These are phyloP conservation scores for Galeopsis tetrahit DNA, from an alignment of 257 asterid genomes.

Conservation along the genomic window DNA sequence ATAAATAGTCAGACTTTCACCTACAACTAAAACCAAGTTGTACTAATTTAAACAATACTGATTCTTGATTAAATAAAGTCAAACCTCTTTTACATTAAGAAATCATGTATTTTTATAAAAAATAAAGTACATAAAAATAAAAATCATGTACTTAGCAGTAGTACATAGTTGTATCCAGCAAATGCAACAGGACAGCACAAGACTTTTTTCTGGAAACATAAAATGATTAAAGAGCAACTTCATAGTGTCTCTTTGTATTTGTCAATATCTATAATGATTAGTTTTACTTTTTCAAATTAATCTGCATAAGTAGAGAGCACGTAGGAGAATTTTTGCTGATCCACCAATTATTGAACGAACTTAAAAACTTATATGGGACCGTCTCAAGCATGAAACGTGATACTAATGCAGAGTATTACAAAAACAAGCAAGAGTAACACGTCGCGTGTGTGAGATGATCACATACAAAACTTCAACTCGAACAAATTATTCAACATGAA, in stretches of 20 bases:
- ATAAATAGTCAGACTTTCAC: background rate
- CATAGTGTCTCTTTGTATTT: background rate
- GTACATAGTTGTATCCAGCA: too few species aligned
- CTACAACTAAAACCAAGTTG: slow-evolving; percentile 26
- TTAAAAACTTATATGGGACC: background rate
- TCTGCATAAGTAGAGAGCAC: background rate
- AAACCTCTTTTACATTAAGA: background rate
- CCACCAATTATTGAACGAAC: background rate
- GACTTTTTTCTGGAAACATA: background rate
- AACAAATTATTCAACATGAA: too few species aligned
- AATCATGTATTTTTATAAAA: background rate
- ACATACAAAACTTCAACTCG: too few species aligned
- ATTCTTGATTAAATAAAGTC: slow-evolving; percentile 27
- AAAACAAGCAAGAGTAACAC: too few species aligned
- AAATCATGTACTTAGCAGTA: background rate
- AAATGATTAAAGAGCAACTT: background rate
- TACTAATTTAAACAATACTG: background rate
- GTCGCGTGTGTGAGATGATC: too few species aligned
- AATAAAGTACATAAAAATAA: too few species aligned
- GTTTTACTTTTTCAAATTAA: slow-evolving; percentile 4
- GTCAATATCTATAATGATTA: background rate
- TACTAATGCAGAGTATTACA: background rate
- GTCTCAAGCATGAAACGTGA: too few species aligned
- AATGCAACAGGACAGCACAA: background rate
- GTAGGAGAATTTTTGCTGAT: background rate